Evolutionary conservation across 116 monocot genomes (phyloP), one percentile per base, ranked within the genome.

Genomic region (Cymodocea nodosa): DNA sequence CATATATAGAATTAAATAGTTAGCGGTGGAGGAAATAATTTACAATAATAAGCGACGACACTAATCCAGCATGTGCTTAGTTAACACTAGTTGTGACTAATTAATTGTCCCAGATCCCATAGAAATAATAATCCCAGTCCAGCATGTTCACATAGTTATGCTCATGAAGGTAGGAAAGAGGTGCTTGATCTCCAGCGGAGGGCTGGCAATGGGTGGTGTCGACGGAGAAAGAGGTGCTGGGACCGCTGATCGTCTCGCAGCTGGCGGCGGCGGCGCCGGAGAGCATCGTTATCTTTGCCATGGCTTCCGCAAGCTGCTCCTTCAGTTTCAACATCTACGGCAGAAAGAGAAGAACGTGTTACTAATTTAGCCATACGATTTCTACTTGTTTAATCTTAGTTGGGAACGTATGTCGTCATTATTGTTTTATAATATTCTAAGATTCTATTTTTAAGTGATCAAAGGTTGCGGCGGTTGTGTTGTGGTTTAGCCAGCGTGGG

Each of bases 321-420:
- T 77, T 70, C 63, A 81, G 62, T 66, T 49, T 77, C 51, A 81
- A 61, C 0, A 81, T 70, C 81, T 81, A 59, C 35, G 12, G 54
- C 18, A 54, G 54, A 54, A 54, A 20, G 13, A 7, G 40, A 12
- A 16, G 14, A 30, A 35, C 30, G 30, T 30, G 30, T 30, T 30
- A 30, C 30, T 30, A 30, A 30, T 30, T 3, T 3, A 3, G 30
- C 30, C 30, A 30, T 30, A 30, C 30, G 30, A 30, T 30, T 30
- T 3, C 2, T 3, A 30, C 30, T 30, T 30, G 30, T 30, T 30
- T 30, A 30, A 30, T 30, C 3, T 30, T 1, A 30, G 1, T 30
- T 30, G n/a, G n/a, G n/a, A n/a, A n/a, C n/a, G n/a, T n/a, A n/a
- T n/a, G n/a, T n/a, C n/a, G n/a, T n/a, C 9, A 1, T 12, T 44